Conservation (phyloP, 1,284 basidiomycete genomes). For the Athelia sp. region DNA sequence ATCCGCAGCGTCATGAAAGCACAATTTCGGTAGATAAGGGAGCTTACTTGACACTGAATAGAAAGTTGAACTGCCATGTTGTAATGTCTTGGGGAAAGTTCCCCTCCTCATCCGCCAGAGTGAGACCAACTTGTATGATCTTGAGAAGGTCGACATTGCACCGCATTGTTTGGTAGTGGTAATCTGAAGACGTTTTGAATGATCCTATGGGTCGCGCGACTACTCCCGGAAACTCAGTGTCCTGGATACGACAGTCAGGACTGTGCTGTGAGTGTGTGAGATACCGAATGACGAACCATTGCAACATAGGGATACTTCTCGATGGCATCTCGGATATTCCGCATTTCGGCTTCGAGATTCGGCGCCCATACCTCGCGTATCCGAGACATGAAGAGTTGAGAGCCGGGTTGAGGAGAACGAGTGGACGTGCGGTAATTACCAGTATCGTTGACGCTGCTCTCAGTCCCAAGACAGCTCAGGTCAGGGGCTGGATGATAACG, state of each 20-base stretch:
- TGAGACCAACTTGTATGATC: constrained; percentile 97
- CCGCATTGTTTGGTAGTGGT: constrained; percentile 99
- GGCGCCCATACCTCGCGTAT: constrained; percentile 94
- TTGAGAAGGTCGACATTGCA: constrained; percentile 98
- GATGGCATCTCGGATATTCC: constrained; percentile 79
- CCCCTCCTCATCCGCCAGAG: constrained; percentile 91
- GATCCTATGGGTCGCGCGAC: constrained; percentile 95
- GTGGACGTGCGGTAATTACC: too few relatives aligned
- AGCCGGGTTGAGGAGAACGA: not conserved
- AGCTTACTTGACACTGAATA: constrained; percentile 84
- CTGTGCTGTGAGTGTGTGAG: constrained; percentile 1
- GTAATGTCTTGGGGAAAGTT: constrained; percentile 84
- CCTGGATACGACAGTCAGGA: constrained; percentile 45
- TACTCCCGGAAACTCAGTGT: constrained; percentile 98
- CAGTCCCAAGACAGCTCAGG: too few relatives aligned
- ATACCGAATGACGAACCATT: constrained; percentile 72
- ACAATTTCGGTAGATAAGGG: not conserved
- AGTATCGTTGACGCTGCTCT: too few relatives aligned
- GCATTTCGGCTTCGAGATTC: constrained; percentile 92
- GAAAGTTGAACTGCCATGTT: constrained; percentile 99
- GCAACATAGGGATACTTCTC: constrained; percentile 93
- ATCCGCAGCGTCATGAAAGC: constrained; percentile 12
- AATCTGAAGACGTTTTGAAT: constrained; percentile 96
- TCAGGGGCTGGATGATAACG: constrained; percentile 18
- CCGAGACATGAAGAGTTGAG: constrained; percentile 44